Evolutionary conservation across 139 green algal species (phyloP).

Genomic region (Chlorella sp.): DNA sequence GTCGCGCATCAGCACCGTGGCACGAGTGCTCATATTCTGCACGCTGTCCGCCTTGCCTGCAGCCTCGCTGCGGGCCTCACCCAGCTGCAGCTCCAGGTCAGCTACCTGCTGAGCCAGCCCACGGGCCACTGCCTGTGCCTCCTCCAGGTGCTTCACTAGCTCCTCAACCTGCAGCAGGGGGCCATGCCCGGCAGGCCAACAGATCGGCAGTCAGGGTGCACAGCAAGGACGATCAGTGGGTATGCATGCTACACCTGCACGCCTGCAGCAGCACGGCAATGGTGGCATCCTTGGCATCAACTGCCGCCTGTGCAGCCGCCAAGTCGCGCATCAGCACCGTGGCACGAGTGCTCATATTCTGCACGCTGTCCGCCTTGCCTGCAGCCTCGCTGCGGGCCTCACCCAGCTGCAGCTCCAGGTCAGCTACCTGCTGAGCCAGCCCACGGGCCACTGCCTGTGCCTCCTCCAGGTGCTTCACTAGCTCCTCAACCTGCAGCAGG

Average conservation of each 20-base stretch:
- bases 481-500: neutral
- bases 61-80: neutral
- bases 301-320: neutral
- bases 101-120: neutral
- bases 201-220: neutral
- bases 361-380: neutral
- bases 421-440: neutral
- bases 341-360: neutral
- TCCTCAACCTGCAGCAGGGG: neutral
- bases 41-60: neutral
- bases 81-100: neutral
- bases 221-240: too few relatives aligned
- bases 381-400: neutral
- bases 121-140: neutral
- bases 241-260: too few relatives aligned
- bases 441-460: neutral
- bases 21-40: neutral
- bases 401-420: neutral
- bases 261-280: slow-evolving; percentile 4
- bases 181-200: neutral
- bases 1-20: neutral
- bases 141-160: neutral
- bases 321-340: neutral
- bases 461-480: neutral
- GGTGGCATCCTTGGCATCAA: neutral